Conservation (phyloP, 768 basidiomycete genomes). For the Favolaschia claudopus region DNA sequence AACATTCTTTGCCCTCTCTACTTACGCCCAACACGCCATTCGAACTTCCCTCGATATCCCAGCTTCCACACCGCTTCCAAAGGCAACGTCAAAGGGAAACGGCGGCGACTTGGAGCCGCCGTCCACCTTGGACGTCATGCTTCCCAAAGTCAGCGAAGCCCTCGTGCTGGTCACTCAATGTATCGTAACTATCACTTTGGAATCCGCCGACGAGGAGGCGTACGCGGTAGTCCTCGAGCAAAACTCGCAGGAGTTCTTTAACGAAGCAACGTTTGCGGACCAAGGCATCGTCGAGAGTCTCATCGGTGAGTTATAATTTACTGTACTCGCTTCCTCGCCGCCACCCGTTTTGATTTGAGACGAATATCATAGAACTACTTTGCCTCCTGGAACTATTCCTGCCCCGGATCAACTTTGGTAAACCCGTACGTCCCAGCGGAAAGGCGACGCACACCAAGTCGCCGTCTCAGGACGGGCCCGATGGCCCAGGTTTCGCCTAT, state of each 20-base stretch:
- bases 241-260: conserved; percentile 49
- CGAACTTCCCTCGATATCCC: conserved; percentile 49
- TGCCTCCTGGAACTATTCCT: conserved; percentile 83
- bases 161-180: conserved; percentile 82
- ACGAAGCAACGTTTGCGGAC: too few relatives aligned
- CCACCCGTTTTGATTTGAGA: conserved; percentile 20
- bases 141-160: conserved; percentile 84
- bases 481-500: conserved; percentile 74
- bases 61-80: conserved; percentile 13
- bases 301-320: too few relatives aligned
- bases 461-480: conserved; percentile 5
- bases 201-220: conserved; percentile 48
- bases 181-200: conserved; percentile 68
- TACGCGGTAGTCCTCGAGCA: conserved; percentile 29
- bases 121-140: conserved; percentile 60
- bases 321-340: too few relatives aligned
- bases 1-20: conserved; percentile 66
- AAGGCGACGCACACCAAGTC: too few relatives aligned
- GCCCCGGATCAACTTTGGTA: conserved; percentile 85
- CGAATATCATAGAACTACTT: conserved; percentile 64
- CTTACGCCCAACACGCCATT: conserved; percentile 64
- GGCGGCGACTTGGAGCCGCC: conserved; percentile 16
- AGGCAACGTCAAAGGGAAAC: neutral
- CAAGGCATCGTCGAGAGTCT: too few relatives aligned
- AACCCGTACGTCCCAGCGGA: conserved; percentile 52